phyloP scores from a whole-genome alignment of 257 asterid genomes.

The Solanum pimpinellifolium region DNA sequence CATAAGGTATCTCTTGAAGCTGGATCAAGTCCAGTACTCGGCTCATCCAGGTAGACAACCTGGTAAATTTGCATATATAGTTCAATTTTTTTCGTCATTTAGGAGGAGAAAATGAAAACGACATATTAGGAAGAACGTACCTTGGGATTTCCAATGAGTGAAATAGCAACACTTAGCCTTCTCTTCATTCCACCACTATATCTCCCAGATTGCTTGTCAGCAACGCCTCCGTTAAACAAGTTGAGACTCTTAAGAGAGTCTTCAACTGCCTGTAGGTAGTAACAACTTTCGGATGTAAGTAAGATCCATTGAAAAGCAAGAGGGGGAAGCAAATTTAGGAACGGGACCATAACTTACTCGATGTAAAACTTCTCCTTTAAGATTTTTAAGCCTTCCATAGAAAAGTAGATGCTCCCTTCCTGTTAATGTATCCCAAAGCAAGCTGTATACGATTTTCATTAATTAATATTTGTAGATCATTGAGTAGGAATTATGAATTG shows the following conservation, averaged over 20 bases:
- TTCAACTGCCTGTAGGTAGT: constrained; percentile 62
- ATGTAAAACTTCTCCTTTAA: constrained; percentile 59
- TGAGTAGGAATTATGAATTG: background rate
- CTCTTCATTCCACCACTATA: constrained; percentile 99
- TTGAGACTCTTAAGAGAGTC: constrained; percentile 88
- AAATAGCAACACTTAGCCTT: constrained; percentile 97
- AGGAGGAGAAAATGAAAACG: background rate
- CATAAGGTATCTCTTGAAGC: constrained; percentile 93
- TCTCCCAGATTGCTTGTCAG: constrained; percentile 80
- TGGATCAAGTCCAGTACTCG: constrained; percentile 95
- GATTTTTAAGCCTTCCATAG: constrained; percentile 95
- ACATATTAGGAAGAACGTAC: constrained; percentile 20
- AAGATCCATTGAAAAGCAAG: background rate
- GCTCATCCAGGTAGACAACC: constrained; percentile 99
- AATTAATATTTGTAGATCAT: background rate
- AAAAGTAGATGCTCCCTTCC: constrained; percentile 88
- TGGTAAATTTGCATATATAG: constrained; percentile 11
- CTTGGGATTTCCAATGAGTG: constrained; percentile 94
- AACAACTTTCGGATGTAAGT: background rate
- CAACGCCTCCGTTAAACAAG: constrained; percentile 82
- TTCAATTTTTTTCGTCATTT: background rate
- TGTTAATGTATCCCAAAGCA: constrained; percentile 84
- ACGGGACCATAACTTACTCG: constrained; percentile 32
- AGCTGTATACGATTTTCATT: constrained; percentile 15
- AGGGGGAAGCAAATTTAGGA: background rate